Evolutionary conservation across 352 stramenopile species (phyloP), one percentile per base, ranked within the genome.

Genomic region (Phytophthora sp.): DNA sequence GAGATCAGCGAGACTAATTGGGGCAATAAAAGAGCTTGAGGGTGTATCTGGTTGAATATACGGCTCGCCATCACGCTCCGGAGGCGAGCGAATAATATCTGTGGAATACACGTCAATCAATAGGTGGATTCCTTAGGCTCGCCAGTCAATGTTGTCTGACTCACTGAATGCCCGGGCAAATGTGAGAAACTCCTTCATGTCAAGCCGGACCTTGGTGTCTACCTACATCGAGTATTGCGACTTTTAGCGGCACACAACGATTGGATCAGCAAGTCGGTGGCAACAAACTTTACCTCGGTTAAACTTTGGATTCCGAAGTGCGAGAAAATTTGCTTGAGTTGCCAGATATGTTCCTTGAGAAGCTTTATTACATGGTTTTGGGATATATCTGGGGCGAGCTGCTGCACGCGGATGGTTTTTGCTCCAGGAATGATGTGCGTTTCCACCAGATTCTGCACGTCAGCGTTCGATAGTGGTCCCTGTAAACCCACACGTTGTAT

Each of bases 311-410:
- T 74, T 15, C 62, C 75, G 41, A 93, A 91, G 23, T 93, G 84
- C 11, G 73, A 87, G 56, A 93, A 93, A 34, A 90, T 83, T 27
- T 93, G 84, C 48, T 90, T 89, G 52, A 93, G 50, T 10, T 77
- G 77, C 84, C 84, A 93, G 13, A 91, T 73, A 18, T 88, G 64
- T 21, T 91, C 77, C 10, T 64, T 80, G 20, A 93, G 51, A 15
- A 93, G 72, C 52, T 89, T 87, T 59, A 90, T 72, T 12, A 93
- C 84, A 54, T 91, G 82, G 4, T 51, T 51, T 46, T 89, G 82
- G 3, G 82, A 89, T 12, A 91, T 66, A 42, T 93, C 84, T 0
- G 84, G 84, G 1, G 82, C 84, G 8, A 93, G 64, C 12, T 84
- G 80, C 39, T 91, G 82, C 5, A 78, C 73, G 13, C 66, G 56